Evolutionary conservation across 1,284 basidiomycete species (phyloP).

Genomic region (Pseudozyma tsukubaensis): DNA sequence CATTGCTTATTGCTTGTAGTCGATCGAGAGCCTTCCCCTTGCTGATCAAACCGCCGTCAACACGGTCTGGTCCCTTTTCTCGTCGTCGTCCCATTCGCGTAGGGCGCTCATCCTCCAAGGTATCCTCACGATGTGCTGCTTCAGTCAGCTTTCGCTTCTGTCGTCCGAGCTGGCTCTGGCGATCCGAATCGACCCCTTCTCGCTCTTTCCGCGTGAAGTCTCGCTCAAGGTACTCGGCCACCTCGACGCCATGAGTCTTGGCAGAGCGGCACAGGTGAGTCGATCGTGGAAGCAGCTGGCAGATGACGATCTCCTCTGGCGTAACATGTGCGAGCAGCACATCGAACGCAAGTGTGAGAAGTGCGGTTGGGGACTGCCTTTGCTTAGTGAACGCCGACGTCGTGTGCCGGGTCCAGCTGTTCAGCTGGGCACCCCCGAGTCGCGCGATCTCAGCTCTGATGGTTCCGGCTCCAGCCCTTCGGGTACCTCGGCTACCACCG

Average conservation of each 20-base stretch:
- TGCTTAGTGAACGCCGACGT: constrained; percentile 80
- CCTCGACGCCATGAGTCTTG: constrained; percentile 94
- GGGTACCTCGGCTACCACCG: constrained; percentile 20
- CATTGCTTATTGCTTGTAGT: constrained; percentile 72
- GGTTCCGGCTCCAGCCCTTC: constrained; percentile 20
- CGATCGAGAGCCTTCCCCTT: constrained; percentile 89
- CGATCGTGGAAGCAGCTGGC: constrained; percentile 87
- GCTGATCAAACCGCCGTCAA: constrained; percentile 90
- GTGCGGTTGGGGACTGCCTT: constrained; percentile 96
- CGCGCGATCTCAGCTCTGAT: constrained; percentile 58
- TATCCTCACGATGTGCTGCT: constrained; percentile 99
- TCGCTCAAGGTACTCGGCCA: constrained; percentile 88
- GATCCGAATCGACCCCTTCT: constrained; percentile 90
- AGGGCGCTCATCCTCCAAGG: constrained; percentile 94
- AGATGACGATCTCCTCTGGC: constrained; percentile 96
- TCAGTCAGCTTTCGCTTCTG: constrained; percentile 96
- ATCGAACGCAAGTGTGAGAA: constrained; percentile 97
- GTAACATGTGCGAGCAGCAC: constrained; percentile 96
- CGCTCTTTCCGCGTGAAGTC: constrained; percentile 89
- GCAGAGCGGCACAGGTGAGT: constrained; percentile 93
- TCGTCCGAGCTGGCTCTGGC: constrained; percentile 89
- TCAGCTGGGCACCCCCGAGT: constrained; percentile 54
- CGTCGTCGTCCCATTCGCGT: constrained; percentile 88
- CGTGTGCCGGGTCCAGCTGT: constrained; percentile 55
- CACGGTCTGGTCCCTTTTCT: constrained; percentile 95